phyloP scores from a whole-genome alignment of 192 early-diverging fungal genomes.

The Mortierella antarctica region DNA sequence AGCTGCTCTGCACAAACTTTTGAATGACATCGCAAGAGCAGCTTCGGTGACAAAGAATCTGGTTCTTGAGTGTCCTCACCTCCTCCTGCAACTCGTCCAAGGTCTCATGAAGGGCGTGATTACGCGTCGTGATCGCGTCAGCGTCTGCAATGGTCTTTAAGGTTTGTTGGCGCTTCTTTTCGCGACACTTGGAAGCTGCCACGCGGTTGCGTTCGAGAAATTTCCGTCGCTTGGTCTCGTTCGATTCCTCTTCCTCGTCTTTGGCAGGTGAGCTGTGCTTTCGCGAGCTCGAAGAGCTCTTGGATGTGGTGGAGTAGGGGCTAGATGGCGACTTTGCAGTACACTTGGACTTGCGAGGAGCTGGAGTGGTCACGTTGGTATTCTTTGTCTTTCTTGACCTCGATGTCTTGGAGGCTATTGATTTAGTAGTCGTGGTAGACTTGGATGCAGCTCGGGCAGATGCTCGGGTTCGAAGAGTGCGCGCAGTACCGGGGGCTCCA shows the following conservation, averaged over 20 bases:
- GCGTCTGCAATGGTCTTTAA: constrained; percentile 49
- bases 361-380: neutral
- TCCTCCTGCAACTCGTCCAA: constrained; percentile 39
- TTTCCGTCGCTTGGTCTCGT: constrained; percentile 48
- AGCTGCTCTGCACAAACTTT: constrained; percentile 41
- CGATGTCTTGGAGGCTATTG: neutral
- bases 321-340: neutral
- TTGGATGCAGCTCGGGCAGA: constrained; percentile 12
- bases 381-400: constrained; percentile 7
- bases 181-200: constrained; percentile 45
- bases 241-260: constrained; percentile 21
- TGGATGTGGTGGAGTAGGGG: neutral
- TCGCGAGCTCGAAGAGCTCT: neutral
- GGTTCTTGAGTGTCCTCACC: constrained; percentile 46
- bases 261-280: constrained; percentile 7
- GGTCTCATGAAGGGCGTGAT: constrained; percentile 35
- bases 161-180: constrained; percentile 48
- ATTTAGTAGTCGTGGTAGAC: neutral
- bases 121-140: constrained; percentile 40
- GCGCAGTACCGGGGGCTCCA: neutral
- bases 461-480: constrained; percentile 4
- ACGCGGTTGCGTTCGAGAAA: constrained; percentile 54
- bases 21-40: constrained; percentile 51
- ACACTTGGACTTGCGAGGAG: neutral
- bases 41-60: constrained; percentile 48